Conservation (phyloP, 371 early-diverging fungal genomes). For the Mucor irregularis region DNA sequence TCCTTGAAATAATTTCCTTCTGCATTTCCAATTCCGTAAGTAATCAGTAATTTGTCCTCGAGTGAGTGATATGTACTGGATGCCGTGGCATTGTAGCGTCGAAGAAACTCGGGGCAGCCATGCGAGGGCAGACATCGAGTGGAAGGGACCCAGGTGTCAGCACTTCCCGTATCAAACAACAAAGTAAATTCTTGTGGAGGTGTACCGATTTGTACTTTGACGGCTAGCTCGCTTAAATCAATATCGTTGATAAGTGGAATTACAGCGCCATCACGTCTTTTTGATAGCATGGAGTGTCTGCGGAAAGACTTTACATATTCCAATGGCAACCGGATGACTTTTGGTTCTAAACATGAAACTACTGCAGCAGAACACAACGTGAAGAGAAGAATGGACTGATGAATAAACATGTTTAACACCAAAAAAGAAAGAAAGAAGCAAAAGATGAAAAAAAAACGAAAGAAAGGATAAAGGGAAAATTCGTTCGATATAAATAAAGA, state of each 20-base stretch:
- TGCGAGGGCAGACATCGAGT: slow-evolving; percentile 10
- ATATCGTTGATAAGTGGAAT: slow-evolving; percentile 32
- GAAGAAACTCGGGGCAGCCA: slow-evolving; percentile 31
- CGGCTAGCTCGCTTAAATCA: slow-evolving; percentile 29
- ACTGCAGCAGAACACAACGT: too few relatives aligned
- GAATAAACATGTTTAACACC: too few relatives aligned
- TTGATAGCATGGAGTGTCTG: too few relatives aligned
- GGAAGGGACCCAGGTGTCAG: slow-evolving; percentile 51
- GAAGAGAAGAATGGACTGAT: too few relatives aligned
- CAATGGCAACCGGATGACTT: too few relatives aligned
- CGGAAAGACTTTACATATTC: too few relatives aligned
- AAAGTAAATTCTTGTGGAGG: slow-evolving; percentile 65
- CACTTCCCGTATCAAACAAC: slow-evolving; percentile 64
- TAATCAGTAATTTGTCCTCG: slow-evolving; percentile 51
- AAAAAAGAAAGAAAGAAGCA: too few relatives aligned
- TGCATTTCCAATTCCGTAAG: slow-evolving; percentile 63
- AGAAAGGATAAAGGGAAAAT: too few relatives aligned
- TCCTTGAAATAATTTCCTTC: slow-evolving; percentile 60
- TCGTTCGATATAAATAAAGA: too few relatives aligned
- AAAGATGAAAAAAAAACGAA: too few relatives aligned
- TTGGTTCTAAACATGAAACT: too few relatives aligned
- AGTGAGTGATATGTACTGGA: slow-evolving; percentile 52
- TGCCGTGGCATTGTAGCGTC: slow-evolving; percentile 47
- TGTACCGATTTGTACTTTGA: slow-evolving; percentile 58
- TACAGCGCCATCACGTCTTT: slow-evolving; percentile 3